Evolutionary conservation across 176 grass and related monocot species (phyloP).

Genomic region (Oryza coarctata): DNA sequence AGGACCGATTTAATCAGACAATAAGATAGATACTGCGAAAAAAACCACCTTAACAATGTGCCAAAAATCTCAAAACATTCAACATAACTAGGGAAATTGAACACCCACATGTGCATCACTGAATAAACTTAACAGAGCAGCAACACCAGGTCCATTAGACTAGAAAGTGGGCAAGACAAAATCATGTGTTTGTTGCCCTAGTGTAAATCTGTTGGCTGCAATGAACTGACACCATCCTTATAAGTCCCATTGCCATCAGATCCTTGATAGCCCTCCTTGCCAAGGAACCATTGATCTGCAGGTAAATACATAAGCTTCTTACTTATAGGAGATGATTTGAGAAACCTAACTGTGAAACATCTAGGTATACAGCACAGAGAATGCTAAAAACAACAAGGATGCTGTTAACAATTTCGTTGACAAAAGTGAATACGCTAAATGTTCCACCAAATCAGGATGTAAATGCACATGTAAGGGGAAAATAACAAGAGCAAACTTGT

Average conservation of each 20-base stretch:
- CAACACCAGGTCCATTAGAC: background rate
- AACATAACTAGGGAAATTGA: background rate
- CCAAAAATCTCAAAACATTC: conserved; percentile 17
- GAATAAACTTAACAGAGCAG: background rate
- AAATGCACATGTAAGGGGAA: background rate
- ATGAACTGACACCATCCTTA: conserved; percentile 52
- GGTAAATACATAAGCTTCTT: background rate
- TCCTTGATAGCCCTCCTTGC: conserved; percentile 59
- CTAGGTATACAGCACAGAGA: background rate
- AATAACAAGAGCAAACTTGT: background rate
- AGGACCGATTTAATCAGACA: too few relatives aligned
- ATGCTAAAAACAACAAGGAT: background rate
- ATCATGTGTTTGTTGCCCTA: conserved; percentile 57
- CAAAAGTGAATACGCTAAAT: background rate
- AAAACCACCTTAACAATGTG: background rate
- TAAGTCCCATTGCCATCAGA: conserved; percentile 40
- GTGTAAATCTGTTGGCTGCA: conserved; percentile 64
- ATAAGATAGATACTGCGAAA: too few relatives aligned
- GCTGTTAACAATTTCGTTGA: background rate
- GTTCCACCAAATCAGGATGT: background rate
- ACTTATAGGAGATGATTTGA: background rate
- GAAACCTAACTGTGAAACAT: background rate
- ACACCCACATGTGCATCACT: background rate
- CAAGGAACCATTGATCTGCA: conserved; percentile 50
- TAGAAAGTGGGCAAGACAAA: background rate